Base-by-base conservation (phyloP, 2,329 filamentous ascomycete genomes). In the Ascosphaera apis region DNA sequence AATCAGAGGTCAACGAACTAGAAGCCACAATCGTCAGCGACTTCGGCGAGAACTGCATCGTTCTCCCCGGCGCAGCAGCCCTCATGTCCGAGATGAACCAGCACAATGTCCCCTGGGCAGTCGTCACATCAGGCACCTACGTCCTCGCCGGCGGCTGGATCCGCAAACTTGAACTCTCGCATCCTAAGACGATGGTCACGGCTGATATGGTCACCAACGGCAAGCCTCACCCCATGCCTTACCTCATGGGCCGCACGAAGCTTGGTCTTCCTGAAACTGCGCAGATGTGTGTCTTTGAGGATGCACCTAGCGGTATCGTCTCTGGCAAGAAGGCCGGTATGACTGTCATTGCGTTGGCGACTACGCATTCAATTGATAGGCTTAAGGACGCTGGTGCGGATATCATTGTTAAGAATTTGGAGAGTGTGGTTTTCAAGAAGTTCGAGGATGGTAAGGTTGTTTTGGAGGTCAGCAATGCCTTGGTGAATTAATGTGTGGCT, bases 271-370 rank as follows among this genome's bases (percentile, higher is more conserved):
- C 51, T 15, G 51, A 62, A 15, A 61, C 58, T 23, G 54, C 58
- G 18, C 64, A 56, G 37, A 55, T 86, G 31, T 61, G 92, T 37
- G 84, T 93, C 34, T 59, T 92, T 27, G 84, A 93, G 57, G 84
- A 93, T 58, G 80, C 80, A 38, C 83, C 84, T 3, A 80, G 82
- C 5, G 84, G 84, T 3, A 80, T 92, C 48, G 65, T 60, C 43
- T 72, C 83, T 18, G 84, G 83, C 34, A 91, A 84, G 57, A 79
- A 70, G 1, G 84, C 84, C 7, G 83, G 82, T 2, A 92, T 78
- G 60, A 74, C 69, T 49, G 84, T 92, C 9, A 58, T 91, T 33
- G 84, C 74, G n/a, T 58, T 93, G 37, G 70, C 78, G 37, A 92
- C 83, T 37, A 91, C 80, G 48, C 84, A 92, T 57, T 71, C 67